Conservation (phyloP, 805 yeast genomes). For the Cyberlindnera maclurae region DNA sequence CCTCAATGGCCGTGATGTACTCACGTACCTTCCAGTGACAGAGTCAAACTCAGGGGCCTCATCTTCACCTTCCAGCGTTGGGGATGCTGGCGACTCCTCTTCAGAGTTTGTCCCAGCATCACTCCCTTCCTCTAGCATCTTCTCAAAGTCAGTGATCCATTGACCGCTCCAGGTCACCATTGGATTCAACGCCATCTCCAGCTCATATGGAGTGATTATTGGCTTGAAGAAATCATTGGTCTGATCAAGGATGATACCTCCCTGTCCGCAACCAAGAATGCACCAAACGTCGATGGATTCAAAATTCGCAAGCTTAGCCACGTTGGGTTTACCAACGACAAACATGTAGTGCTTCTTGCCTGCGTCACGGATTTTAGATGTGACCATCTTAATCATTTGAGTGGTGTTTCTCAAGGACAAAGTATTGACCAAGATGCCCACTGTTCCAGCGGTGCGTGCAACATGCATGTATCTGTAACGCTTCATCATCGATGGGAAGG, state of each 20-base stretch:
- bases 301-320: slow-evolving; percentile 92
- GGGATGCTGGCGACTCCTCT: slow-evolving; percentile 15
- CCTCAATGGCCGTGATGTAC: slow-evolving; percentile 71
- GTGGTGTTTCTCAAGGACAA: slow-evolving; percentile 73
- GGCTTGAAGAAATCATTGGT: slow-evolving; percentile 81
- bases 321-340: slow-evolving; percentile 97
- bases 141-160: slow-evolving; percentile 81
- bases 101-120: slow-evolving; percentile 26
- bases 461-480: slow-evolving; percentile 81
- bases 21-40: slow-evolving; percentile 72
- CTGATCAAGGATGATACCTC: slow-evolving; percentile 82
- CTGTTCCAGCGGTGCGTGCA: slow-evolving; percentile 86
- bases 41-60: slow-evolving; percentile 83
- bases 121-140: slow-evolving; percentile 34
- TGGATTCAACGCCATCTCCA: slow-evolving; percentile 68
- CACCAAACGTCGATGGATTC: slow-evolving; percentile 95
- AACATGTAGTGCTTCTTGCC: slow-evolving; percentile 91
- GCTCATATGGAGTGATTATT: slow-evolving; percentile 88
- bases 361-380: slow-evolving; percentile 54
- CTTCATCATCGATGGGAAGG: slow-evolving; percentile 73
- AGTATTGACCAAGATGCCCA: slow-evolving; percentile 88
- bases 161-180: slow-evolving; percentile 87
- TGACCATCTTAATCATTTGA: slow-evolving; percentile 53
- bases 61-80: slow-evolving; percentile 30
- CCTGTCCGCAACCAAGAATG: slow-evolving; percentile 87